phyloP scores from a whole-genome alignment of 73 alveolate species.

The Tetrahymena thermophila region DNA sequence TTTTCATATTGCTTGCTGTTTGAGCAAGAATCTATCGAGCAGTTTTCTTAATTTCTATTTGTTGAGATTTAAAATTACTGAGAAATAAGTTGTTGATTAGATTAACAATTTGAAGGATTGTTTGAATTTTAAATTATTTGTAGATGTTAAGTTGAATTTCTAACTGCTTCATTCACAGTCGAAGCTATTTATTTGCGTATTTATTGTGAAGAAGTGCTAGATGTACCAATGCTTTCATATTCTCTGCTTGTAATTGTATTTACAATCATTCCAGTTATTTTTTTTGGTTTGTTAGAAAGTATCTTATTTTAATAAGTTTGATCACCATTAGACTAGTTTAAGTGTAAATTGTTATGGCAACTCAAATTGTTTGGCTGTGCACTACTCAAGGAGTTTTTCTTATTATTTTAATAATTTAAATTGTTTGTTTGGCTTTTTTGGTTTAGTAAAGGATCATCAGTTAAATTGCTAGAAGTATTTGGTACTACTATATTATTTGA shows the following conservation, averaged over 20 bases:
- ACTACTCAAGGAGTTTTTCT: background rate
- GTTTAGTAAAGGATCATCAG: background rate
- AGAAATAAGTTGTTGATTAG: background rate
- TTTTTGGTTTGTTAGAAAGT: background rate
- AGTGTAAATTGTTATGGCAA: background rate
- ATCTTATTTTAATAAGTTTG: background rate
- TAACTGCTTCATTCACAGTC: background rate
- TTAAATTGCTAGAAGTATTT: background rate
- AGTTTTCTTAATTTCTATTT: background rate
- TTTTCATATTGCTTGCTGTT: background rate
- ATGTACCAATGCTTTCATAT: background rate
- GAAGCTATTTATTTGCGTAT: background rate
- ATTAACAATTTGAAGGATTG: background rate
- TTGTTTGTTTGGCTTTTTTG: background rate
- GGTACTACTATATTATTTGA: background rate
- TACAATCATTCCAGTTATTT: background rate
- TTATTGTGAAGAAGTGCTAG: background rate
- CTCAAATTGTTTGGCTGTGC: background rate
- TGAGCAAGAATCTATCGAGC: background rate
- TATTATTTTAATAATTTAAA: background rate
- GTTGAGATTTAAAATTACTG: background rate
- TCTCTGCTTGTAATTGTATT: background rate
- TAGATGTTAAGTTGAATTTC: background rate
- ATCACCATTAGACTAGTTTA: background rate
- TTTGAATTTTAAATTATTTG: background rate